Evolutionary conservation across 352 stramenopile species (phyloP).

Genomic region (Pythium monospermum): DNA sequence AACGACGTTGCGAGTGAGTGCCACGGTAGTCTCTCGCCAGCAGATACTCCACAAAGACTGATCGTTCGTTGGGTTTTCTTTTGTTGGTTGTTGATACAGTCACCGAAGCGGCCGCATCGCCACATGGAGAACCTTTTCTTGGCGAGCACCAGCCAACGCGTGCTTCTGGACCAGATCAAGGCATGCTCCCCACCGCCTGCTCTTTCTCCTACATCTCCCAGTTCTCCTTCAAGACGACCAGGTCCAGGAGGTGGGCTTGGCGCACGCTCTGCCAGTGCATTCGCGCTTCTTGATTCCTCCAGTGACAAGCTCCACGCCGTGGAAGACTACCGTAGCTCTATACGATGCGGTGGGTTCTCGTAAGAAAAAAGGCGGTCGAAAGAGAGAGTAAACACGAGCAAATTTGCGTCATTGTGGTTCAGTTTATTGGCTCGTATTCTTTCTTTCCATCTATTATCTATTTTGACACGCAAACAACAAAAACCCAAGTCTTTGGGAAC

Average conservation of each 20-base stretch:
- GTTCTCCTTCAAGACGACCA: neutral
- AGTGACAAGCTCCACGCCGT: conserved; percentile 7
- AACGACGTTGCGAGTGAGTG: conserved; percentile 19
- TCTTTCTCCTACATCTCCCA: neutral
- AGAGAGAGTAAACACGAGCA: neutral
- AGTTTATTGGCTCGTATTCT: too few species aligned
- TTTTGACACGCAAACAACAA: too few species aligned
- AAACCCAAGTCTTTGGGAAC: too few species aligned
- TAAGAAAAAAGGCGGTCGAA: conserved; percentile 6
- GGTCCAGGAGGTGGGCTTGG: neutral
- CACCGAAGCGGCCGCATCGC: conserved; percentile 17
- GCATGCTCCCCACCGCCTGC: conserved; percentile 17
- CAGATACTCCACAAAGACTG: neutral
- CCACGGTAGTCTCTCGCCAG: too few species aligned
- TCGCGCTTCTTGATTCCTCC: conserved; percentile 1
- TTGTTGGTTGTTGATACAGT: conserved; percentile 7
- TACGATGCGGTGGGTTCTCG: conserved; percentile 22
- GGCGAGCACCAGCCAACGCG: conserved; percentile 44
- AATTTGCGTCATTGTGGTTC: neutral
- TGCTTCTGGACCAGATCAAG: conserved; percentile 53
- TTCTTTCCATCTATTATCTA: neutral
- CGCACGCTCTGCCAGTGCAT: conserved; percentile 1
- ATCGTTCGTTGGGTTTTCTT: too few species aligned
- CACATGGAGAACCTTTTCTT: conserved; percentile 40
- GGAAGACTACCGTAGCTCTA: conserved; percentile 18